phyloP scores from a whole-genome alignment of 2,329 filamentous ascomycete species.

The Neonectria punicea region DNA sequence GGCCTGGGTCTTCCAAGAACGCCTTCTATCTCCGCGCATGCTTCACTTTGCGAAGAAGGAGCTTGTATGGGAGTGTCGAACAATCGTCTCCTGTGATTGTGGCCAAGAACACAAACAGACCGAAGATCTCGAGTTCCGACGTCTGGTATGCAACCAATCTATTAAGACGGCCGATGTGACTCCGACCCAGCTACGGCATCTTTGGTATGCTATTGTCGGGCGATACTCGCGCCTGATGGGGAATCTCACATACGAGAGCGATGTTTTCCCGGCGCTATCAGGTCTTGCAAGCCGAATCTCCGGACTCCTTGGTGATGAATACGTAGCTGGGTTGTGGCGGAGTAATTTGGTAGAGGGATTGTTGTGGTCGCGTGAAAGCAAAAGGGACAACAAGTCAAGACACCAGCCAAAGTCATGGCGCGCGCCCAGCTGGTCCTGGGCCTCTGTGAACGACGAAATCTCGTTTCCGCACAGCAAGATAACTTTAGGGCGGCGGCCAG shows the following conservation, averaged over 20 bases:
- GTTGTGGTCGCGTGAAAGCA: slow-evolving; percentile 1
- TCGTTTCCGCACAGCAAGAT: slow-evolving; percentile 9
- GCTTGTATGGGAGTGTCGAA: slow-evolving; percentile 26
- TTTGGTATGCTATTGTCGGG: slow-evolving; percentile 27
- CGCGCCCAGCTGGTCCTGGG: slow-evolving; percentile 29
- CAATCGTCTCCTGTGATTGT: slow-evolving; percentile 20
- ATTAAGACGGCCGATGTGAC: slow-evolving; percentile 26
- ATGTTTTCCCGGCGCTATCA: slow-evolving; percentile 27
- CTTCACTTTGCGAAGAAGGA: slow-evolving; percentile 28
- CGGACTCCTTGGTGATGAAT: slow-evolving; percentile 17
- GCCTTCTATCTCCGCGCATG: slow-evolving; percentile 28
- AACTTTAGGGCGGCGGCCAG: neutral
- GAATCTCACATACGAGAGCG: slow-evolving; percentile 23
- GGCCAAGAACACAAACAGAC: slow-evolving; percentile 1
- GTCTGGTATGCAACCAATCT: slow-evolving; percentile 15
- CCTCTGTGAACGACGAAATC: slow-evolving; percentile 16
- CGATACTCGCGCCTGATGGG: slow-evolving; percentile 22
- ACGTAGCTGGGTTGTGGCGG: slow-evolving; percentile 18
- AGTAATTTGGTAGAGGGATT: slow-evolving; percentile 20
- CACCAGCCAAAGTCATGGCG: slow-evolving; percentile 5
- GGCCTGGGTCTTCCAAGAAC: slow-evolving; percentile 32
- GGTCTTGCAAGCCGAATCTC: slow-evolving; percentile 25
- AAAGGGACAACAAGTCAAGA: neutral
- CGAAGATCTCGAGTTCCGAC: slow-evolving; percentile 19
- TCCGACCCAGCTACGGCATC: slow-evolving; percentile 7